A percentile compares a stretch with the other conserved stretches of the same genome.
These are phyloP conservation scores for Polygonum maritimum DNA, from an alignment of 148 eudicot species.

Conservation along the genomic window DNA sequence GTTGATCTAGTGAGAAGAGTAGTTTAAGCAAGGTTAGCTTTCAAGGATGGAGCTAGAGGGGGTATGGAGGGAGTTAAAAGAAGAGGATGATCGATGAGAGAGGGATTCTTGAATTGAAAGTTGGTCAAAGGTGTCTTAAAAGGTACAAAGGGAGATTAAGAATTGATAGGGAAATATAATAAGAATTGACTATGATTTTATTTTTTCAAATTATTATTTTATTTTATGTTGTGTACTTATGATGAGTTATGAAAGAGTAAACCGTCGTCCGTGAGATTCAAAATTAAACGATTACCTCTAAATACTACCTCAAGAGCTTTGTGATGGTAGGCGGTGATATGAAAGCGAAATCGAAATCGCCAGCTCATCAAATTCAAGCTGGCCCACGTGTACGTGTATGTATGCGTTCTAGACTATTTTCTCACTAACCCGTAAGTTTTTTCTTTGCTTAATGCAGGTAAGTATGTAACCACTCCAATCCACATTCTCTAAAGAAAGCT, in stretches of 20 bases:
- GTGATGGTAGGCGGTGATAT: neutral
- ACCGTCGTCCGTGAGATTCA: no score
- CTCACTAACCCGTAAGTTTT: no score
- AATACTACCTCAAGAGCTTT: no score
- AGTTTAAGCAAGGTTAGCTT: neutral
- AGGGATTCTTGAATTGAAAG: constrained; percentile 29
- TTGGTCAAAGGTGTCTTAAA: constrained; percentile 22
- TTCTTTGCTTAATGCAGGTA: no score
- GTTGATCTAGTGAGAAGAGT: constrained; percentile 23
- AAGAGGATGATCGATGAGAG: constrained; percentile 8
- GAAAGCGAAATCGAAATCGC: constrained; percentile 7
- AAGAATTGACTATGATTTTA: neutral
- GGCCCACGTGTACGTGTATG: constrained; percentile 27
- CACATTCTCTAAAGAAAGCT: no score
- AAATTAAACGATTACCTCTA: no score
- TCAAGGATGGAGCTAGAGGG: neutral
- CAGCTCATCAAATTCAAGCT: constrained; percentile 17
- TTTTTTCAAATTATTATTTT: no score
- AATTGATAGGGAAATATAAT: neutral
- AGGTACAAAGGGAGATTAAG: constrained; percentile 12
- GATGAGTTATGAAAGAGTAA: no score
- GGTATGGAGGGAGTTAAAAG: neutral
- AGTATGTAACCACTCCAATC: no score
- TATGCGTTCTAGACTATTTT: constrained; percentile 10
- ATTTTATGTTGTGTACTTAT: no score